Evolutionary conservation across 2,329 filamentous ascomycete genomes (phyloP).

Genomic region (Elsinoe ampelina): DNA sequence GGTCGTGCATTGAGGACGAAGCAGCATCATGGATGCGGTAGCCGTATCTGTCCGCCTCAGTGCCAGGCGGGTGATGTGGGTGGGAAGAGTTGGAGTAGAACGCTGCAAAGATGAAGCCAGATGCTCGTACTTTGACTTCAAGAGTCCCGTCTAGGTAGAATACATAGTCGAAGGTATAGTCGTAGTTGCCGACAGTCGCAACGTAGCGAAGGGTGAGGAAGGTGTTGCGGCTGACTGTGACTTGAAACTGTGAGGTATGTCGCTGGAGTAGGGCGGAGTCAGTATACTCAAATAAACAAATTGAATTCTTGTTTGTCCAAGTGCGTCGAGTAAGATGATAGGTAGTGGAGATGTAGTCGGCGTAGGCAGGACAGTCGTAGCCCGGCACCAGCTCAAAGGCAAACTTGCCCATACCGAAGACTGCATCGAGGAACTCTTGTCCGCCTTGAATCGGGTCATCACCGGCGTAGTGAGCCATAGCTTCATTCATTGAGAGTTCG

Average conservation of each 20-base stretch:
- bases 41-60: conserved; percentile 28
- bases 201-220: conserved; percentile 39
- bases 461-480: conserved; percentile 44
- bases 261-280: conserved; percentile 43
- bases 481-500: conserved; percentile 45
- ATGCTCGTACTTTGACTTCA: conserved; percentile 43
- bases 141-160: conserved; percentile 47
- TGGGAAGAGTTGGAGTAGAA: conserved; percentile 34
- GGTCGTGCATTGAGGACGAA: conserved; percentile 31
- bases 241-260: conserved; percentile 36
- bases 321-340: conserved; percentile 35
- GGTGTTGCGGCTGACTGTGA: conserved; percentile 38
- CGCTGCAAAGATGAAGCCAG: conserved; percentile 46
- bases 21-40: conserved; percentile 32
- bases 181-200: conserved; percentile 47
- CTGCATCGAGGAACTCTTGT: conserved; percentile 24
- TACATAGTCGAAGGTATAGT: conserved; percentile 43
- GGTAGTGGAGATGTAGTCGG: conserved; percentile 42
- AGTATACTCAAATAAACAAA: conserved; percentile 49
- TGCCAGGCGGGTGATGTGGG: conserved; percentile 24
- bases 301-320: conserved; percentile 38
- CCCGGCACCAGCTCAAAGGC: conserved; percentile 41
- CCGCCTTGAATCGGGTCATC: conserved; percentile 38
- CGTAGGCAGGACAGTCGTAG: conserved; percentile 46
- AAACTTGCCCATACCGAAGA: conserved; percentile 37